These are phyloP conservation scores for Metarhizium sp. DNA, from an alignment of 2,329 filamentous ascomycete genomes.

Conservation along the genomic window DNA sequence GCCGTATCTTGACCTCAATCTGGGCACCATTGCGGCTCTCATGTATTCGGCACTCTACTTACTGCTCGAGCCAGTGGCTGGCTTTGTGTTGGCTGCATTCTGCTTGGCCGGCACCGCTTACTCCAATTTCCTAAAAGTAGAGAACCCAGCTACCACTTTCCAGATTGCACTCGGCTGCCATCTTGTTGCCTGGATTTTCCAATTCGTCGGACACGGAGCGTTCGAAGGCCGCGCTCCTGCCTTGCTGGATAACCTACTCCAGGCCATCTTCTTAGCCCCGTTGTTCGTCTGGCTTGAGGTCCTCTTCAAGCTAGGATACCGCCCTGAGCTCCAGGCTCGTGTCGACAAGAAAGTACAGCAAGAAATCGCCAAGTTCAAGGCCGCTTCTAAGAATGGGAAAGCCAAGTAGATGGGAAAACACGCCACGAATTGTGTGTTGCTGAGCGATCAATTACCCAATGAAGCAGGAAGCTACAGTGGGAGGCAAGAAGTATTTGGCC, in stretches of 20 bases:
- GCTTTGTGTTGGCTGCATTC: conserved; percentile 64
- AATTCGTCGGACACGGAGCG: conserved; percentile 84
- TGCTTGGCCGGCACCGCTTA: conserved; percentile 67
- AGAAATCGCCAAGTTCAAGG: conserved; percentile 68
- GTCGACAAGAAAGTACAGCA: conserved; percentile 66
- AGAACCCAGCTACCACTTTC: conserved; percentile 39
- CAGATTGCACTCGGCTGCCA: conserved; percentile 57
- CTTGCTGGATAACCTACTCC: conserved; percentile 80
- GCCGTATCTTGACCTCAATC: conserved; percentile 57
- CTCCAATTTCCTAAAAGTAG: conserved; percentile 63
- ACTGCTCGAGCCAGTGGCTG: conserved; percentile 88
- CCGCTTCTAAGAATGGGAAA: conserved; percentile 46
- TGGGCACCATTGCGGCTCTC: conserved; percentile 54
- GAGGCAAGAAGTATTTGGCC: neutral
- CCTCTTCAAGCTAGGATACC: conserved; percentile 83
- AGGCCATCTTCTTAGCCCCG: conserved; percentile 85
- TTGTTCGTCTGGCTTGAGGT: conserved; percentile 97
- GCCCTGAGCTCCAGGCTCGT: conserved; percentile 74
- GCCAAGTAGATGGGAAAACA: conserved; percentile 27
- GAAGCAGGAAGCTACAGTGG: neutral
- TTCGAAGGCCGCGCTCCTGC: conserved; percentile 86
- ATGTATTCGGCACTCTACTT: conserved; percentile 75
- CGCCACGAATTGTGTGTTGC: neutral
- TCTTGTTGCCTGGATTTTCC: conserved; percentile 70
- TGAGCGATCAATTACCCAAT: neutral